A percentile compares a stretch with the other conserved stretches of the same genome.
These are phyloP conservation scores for Verbena officinalis DNA, from an alignment of 257 asterid species.

Conservation along the genomic window DNA sequence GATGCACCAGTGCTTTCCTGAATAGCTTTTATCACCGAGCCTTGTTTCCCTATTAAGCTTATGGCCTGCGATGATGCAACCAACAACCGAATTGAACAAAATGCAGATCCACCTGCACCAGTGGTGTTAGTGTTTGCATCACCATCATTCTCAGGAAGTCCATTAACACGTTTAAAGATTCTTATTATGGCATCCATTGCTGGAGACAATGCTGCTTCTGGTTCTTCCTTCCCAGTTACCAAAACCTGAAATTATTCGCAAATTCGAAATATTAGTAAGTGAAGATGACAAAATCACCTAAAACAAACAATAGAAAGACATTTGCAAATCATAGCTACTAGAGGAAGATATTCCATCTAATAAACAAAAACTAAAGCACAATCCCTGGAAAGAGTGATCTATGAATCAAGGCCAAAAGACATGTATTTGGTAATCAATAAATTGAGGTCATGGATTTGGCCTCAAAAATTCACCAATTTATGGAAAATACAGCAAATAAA, in stretches of 20 bases:
- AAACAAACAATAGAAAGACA: not conserved
- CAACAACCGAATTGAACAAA: slow-evolving; percentile 60
- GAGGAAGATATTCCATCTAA: slow-evolving; percentile 2
- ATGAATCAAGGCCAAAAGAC: slow-evolving; percentile 2
- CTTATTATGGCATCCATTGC: slow-evolving; percentile 79
- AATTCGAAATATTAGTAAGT: not conserved
- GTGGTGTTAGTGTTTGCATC: slow-evolving; percentile 39
- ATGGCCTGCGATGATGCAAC: slow-evolving; percentile 82
- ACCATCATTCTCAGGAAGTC: slow-evolving; percentile 50
- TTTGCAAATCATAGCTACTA: not conserved
- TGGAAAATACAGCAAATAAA: not conserved
- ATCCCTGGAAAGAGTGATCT: not conserved
- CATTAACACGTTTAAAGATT: slow-evolving; percentile 65
- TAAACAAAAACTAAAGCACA: not conserved
- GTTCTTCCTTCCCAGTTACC: slow-evolving; percentile 81
- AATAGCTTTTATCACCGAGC: slow-evolving; percentile 68
- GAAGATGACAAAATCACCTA: not conserved
- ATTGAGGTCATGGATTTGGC: slow-evolving; percentile 6
- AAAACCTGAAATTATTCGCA: slow-evolving; percentile 55
- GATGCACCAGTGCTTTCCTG: slow-evolving; percentile 74
- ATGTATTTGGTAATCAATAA: not conserved
- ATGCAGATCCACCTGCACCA: slow-evolving; percentile 50
- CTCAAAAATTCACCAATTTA: slow-evolving; percentile 2
- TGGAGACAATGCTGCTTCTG: slow-evolving; percentile 63
- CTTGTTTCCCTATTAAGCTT: slow-evolving; percentile 79